These are phyloP conservation scores for Waltergamsia citrina DNA, from an alignment of 2,329 filamentous ascomycete species.

Conservation along the genomic window DNA sequence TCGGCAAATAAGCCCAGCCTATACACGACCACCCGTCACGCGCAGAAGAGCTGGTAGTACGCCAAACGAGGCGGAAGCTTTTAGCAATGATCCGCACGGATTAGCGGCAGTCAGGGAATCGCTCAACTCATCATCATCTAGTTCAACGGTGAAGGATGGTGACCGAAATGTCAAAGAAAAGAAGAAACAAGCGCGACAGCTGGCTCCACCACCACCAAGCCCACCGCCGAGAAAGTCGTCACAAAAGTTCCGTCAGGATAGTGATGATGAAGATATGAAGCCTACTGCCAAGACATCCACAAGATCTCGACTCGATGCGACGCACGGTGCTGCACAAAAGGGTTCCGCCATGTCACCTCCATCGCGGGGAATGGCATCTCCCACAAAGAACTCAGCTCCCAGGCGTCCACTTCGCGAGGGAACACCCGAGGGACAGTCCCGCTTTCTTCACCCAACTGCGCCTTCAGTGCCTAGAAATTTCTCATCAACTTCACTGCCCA, in stretches of 20 bases:
- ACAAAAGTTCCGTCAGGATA: slow-evolving; percentile 35
- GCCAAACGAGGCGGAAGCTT: slow-evolving; percentile 37
- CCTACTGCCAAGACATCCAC: no score
- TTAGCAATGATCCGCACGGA: slow-evolving; percentile 40
- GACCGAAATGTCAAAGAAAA: slow-evolving; percentile 29
- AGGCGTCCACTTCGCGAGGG: slow-evolving; percentile 60
- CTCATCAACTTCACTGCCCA: slow-evolving; percentile 34
- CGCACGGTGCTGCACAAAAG: slow-evolving; percentile 10
- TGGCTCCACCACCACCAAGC: slow-evolving; percentile 44
- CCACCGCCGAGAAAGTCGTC: slow-evolving; percentile 55
- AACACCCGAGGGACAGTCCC: slow-evolving; percentile 50
- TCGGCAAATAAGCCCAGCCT: slow-evolving; percentile 45
- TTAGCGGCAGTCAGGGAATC: slow-evolving; percentile 61
- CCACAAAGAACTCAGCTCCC: background rate
- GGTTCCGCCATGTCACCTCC: slow-evolving; percentile 1
- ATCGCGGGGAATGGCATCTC: background rate
- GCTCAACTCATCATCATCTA: slow-evolving; percentile 62
- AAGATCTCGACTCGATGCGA: slow-evolving; percentile 23
- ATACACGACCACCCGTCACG: slow-evolving; percentile 50
- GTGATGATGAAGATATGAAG: slow-evolving; percentile 19
- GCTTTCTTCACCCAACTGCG: slow-evolving; percentile 38
- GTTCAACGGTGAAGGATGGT: slow-evolving; percentile 53
- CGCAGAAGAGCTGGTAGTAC: slow-evolving; percentile 46
- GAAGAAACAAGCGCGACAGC: slow-evolving; percentile 28
- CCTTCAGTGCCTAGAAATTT: slow-evolving; percentile 56